Conservation (phyloP, 768 basidiomycete genomes). For the Dictyophora rubrovolvata region DNA sequence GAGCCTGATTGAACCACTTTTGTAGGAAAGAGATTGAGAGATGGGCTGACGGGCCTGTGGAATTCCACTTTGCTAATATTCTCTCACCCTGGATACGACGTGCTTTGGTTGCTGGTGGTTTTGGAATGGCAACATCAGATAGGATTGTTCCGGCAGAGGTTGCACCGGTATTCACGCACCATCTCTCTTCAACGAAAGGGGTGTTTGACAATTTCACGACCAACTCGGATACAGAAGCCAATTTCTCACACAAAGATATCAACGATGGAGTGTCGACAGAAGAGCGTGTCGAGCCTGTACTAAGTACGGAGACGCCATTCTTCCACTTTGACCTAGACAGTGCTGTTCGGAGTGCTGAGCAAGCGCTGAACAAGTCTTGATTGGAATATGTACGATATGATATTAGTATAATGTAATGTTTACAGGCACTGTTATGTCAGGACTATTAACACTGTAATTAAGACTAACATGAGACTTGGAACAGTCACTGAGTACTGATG, state of each 20-base stretch:
- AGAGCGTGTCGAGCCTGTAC: conserved; percentile 12
- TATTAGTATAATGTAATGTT: background rate
- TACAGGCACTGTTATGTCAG: background rate
- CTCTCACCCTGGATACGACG: conserved; percentile 92
- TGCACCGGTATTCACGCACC: conserved; percentile 66
- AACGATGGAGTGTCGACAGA: conserved; percentile 13
- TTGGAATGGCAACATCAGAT: conserved; percentile 57
- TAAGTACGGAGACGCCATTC: conserved; percentile 52
- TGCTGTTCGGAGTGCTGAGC: conserved; percentile 63
- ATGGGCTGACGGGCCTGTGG: conserved; percentile 69
- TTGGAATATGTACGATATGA: background rate
- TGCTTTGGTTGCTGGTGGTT: conserved; percentile 81
- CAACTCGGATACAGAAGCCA: conserved; percentile 9
- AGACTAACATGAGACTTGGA: too few species aligned
- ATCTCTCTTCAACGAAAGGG: conserved; percentile 12
- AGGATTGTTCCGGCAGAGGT: conserved; percentile 46
- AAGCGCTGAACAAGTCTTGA: background rate
- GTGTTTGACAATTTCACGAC: conserved; percentile 9
- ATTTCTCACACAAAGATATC: conserved; percentile 18
- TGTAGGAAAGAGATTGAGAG: conserved; percentile 70
- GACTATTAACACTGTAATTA: background rate
- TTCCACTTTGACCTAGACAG: conserved; percentile 83
- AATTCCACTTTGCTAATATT: conserved; percentile 92
- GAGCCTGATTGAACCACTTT: background rate
- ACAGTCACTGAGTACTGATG: too few species aligned